Conservation (phyloP, 768 basidiomycete genomes). For the Leccinum pellstonianum region DNA sequence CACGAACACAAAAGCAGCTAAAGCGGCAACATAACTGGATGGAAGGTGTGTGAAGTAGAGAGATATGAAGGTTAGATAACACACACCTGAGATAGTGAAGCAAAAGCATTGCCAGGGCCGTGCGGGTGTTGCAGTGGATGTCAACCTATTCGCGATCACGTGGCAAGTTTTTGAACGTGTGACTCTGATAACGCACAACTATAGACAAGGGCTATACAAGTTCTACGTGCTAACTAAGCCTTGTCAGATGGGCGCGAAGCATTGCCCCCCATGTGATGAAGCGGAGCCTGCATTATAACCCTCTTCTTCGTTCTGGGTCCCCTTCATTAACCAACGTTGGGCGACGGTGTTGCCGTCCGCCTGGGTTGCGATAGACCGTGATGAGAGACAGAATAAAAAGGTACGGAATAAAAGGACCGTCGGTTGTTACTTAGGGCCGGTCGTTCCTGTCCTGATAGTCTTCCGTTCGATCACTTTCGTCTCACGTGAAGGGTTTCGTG, state of each 20-base stretch:
- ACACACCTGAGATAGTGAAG: conserved; percentile 62
- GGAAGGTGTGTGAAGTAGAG: neutral
- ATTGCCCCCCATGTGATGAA: conserved; percentile 23
- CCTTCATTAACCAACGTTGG: conserved; percentile 67
- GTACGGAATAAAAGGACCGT: neutral
- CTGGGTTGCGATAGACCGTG: conserved; percentile 67
- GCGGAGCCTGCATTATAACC: conserved; percentile 67
- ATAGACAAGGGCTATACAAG: neutral
- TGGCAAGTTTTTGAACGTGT: neutral
- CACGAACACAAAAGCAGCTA: conserved; percentile 85
- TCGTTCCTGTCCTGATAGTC: conserved; percentile 4
- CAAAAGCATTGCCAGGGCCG: conserved; percentile 36
- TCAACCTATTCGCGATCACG: neutral
- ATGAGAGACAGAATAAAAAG: conserved; percentile 38
- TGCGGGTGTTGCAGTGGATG: neutral
- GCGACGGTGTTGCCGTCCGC: conserved; percentile 42
- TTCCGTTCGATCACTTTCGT: neutral
- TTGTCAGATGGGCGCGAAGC: conserved; percentile 53
- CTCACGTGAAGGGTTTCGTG: conserved; percentile 9
- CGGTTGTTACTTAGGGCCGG: conserved; percentile 29
- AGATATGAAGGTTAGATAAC: conserved; percentile 8
- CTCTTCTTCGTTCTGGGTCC: conserved; percentile 63
- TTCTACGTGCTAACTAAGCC: neutral
- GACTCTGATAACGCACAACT: neutral
- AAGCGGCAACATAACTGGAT: conserved; percentile 71